phyloP scores from a whole-genome alignment of 495 filamentous ascomycete species.

The Pyrenopolyporus hunteri region DNA sequence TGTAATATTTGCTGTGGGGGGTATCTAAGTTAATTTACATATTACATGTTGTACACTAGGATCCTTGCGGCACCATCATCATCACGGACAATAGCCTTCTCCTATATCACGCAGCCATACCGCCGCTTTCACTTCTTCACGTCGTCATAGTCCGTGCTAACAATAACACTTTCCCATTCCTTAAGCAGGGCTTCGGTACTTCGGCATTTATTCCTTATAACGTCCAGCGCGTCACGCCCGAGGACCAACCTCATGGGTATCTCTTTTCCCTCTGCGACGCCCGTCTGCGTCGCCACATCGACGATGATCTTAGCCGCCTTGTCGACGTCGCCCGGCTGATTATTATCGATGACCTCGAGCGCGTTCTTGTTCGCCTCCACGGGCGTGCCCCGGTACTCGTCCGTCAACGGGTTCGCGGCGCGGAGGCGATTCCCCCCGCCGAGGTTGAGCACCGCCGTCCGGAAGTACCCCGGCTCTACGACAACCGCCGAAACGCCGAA shows the following conservation, averaged over 20 bases:
- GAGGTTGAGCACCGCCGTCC: conserved; percentile 42
- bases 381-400: conserved; percentile 39
- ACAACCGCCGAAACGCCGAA: conserved; percentile 53
- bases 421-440: conserved; percentile 36
- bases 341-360: conserved; percentile 37
- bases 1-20: no score
- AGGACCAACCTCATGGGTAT: conserved; percentile 44
- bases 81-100: no score
- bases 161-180: conserved; percentile 46
- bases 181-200: conserved; percentile 41
- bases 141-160: conserved; percentile 35
- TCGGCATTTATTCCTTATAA: conserved; percentile 42
- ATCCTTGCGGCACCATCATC: no score
- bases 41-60: no score
- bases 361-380: conserved; percentile 28
- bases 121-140: neutral
- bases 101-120: neutral
- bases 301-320: conserved; percentile 54
- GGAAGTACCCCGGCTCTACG: conserved; percentile 58
- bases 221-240: conserved; percentile 42
- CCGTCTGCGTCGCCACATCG: conserved; percentile 51
- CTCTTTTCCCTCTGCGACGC: conserved; percentile 44
- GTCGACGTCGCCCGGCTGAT: conserved; percentile 52
- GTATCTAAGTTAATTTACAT: no score
- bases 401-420: conserved; percentile 23